Evolutionary conservation across 2,329 filamentous ascomycete species (phyloP), one percentile per base, ranked within the genome.

Genomic region (Aspergillus japonicus): DNA sequence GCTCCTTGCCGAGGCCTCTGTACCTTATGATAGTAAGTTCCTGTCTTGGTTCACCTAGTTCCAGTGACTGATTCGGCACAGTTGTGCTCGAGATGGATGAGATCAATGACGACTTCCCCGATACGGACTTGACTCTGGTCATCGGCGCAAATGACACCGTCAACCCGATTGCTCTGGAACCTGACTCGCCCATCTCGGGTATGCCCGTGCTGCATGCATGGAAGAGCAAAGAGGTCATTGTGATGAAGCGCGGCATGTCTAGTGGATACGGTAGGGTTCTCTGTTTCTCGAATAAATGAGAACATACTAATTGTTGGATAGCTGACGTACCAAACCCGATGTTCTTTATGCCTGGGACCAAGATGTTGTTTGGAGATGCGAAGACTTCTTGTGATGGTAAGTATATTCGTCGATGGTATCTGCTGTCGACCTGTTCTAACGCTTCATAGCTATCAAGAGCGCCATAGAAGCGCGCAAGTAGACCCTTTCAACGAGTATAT

Each of bases 101-200:
- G 80, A 96, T 96, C 78, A 96, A 96, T 74, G 92, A 96, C 63
- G 92, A 96, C 69, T 96, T 96, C 73, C 76, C 82, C 6, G 89
- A 95, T 29, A 96, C 92, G 0, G 92, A 96, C 69, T 81, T 96
- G 10, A 92, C 91, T 0, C 84, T 96, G 3, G 92, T 96, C 0
- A 96, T 96, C 69, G 92, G 92, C 3, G 92, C 92, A 8, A 96
- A 96, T 68, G 92, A 96, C 69, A 96, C 92, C 0, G 92, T 96
- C 42, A 96, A 96, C 70, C 92, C 92, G 0, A 94, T 94, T 68
- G 91, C 92, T 0, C 78, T 96, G 64, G 91, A 96, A 73, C 88
- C 89, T 5, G 90, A 90, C 33, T 91, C 88, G 60, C 84, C 91
- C 0, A 96, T 96, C 66, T 92, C 92, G 1, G 92, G 92, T 1